These are phyloP conservation scores for Cavenderia fasciculata DNA, from an alignment of 78 protist genomes.

Conservation along the genomic window DNA sequence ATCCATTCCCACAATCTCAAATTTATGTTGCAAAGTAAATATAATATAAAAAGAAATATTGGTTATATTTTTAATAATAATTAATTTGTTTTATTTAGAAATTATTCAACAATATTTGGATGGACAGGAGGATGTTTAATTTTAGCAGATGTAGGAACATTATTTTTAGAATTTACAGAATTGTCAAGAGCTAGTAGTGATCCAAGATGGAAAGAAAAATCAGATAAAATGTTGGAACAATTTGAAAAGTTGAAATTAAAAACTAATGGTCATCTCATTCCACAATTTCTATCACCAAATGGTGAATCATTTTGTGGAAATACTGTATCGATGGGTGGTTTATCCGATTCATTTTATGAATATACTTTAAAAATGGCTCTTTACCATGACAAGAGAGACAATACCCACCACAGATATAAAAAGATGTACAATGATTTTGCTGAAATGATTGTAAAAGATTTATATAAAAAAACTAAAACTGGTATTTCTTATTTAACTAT, in stretches of 20 bases:
- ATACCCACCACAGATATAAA: conserved; percentile 11
- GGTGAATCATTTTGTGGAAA: conserved; percentile 1
- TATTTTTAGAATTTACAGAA: conserved; percentile 88
- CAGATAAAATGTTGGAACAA: not conserved
- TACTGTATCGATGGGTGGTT: conserved; percentile 43
- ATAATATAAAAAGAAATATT: too few species aligned
- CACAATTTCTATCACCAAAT: not conserved
- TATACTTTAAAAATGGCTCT: conserved; percentile 66
- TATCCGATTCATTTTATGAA: conserved; percentile 94
- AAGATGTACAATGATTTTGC: conserved; percentile 68
- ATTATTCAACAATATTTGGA: not conserved
- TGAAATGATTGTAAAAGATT: conserved; percentile 5
- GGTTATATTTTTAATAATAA: not conserved
- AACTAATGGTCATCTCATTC: conserved; percentile 24
- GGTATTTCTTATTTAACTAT: too few species aligned
- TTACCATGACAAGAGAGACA: conserved; percentile 2
- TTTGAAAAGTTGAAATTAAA: not conserved
- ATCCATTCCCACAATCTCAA: conserved; percentile 37
- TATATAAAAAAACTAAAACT: conserved; percentile 24
- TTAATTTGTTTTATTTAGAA: not conserved
- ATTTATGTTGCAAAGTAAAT: not conserved
- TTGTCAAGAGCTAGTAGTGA: conserved; percentile 82
- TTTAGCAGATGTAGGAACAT: conserved; percentile 87
- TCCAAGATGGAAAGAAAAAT: not conserved
- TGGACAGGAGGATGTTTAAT: conserved; percentile 73